phyloP scores from a whole-genome alignment of 1,284 basidiomycete species.

The Phaffia rhodozyma region DNA sequence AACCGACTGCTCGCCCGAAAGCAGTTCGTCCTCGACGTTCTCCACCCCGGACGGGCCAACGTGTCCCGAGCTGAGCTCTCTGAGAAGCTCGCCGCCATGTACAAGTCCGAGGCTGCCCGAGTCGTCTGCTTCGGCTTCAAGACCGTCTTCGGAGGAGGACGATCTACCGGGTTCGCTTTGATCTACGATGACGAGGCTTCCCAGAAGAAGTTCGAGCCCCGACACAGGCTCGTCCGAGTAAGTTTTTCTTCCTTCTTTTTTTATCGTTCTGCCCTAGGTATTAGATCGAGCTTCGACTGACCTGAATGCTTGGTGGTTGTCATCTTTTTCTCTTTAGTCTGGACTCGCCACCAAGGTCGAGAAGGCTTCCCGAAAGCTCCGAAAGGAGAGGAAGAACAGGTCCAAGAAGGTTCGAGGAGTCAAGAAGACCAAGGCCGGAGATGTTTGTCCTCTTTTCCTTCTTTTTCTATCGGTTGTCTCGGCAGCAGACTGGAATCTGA shows the following conservation, averaged over 20 bases:
- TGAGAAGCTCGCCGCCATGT: slow-evolving; percentile 73
- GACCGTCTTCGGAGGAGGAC: slow-evolving; percentile 97
- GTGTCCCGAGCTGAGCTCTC: slow-evolving; percentile 86
- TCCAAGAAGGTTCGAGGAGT: slow-evolving; percentile 94
- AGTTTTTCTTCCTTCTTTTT: slow-evolving; percentile 31
- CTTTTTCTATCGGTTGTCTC: not conserved
- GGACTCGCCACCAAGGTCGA: slow-evolving; percentile 75
- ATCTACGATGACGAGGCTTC: slow-evolving; percentile 83
- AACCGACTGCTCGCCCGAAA: slow-evolving; percentile 90
- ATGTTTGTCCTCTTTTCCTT: slow-evolving; percentile 31
- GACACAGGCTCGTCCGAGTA: slow-evolving; percentile 88
- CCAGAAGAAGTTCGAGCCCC: slow-evolving; percentile 95
- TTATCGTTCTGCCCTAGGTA: not conserved
- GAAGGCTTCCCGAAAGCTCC: slow-evolving; percentile 89
- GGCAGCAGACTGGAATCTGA: slow-evolving; percentile 72
- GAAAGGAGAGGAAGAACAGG: slow-evolving; percentile 99
- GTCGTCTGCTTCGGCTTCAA: slow-evolving; percentile 53
- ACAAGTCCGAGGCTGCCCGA: slow-evolving; percentile 52
- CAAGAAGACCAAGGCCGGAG: slow-evolving; percentile 84
- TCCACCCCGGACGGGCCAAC: slow-evolving; percentile 91
- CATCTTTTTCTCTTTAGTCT: slow-evolving; percentile 43
- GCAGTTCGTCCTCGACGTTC: slow-evolving; percentile 80
- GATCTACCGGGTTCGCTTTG: slow-evolving; percentile 91
- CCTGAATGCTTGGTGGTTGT: slow-evolving; percentile 14
- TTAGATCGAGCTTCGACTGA: not conserved